These are phyloP conservation scores for Colletotrichum orbiculare DNA, from an alignment of 2,329 filamentous ascomycete species.

Conservation along the genomic window DNA sequence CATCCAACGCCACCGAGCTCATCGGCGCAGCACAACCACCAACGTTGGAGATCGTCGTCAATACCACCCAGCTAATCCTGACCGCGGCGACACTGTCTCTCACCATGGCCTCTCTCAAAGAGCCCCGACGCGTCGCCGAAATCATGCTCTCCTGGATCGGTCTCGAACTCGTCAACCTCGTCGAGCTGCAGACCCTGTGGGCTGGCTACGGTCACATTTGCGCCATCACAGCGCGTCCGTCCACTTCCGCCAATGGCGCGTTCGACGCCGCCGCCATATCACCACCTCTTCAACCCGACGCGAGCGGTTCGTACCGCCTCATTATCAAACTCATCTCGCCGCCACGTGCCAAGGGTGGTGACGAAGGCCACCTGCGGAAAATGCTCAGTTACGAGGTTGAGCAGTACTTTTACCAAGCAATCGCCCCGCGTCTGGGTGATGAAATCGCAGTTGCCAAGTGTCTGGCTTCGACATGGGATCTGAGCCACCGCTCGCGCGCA, in stretches of 20 bases:
- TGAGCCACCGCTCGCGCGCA: conserved; percentile 40
- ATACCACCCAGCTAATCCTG: background rate
- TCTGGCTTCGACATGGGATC: conserved; percentile 54
- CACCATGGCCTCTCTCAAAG: conserved; percentile 26
- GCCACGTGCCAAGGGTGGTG: conserved; percentile 49
- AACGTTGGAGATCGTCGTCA: background rate
- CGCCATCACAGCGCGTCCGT: conserved; percentile 57
- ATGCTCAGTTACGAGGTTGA: conserved; percentile 75
- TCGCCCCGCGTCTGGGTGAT: conserved; percentile 61
- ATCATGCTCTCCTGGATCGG: conserved; percentile 52
- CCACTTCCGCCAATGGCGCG: background rate
- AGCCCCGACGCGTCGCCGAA: conserved; percentile 49
- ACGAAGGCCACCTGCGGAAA: conserved; percentile 74
- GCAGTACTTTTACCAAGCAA: conserved; percentile 70
- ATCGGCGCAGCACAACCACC: background rate
- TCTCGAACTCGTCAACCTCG: conserved; percentile 52
- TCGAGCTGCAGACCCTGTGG: conserved; percentile 58
- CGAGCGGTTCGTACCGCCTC: conserved; percentile 48
- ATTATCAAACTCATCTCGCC: conserved; percentile 72
- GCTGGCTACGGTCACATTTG: conserved; percentile 68
- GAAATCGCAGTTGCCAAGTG: conserved; percentile 62
- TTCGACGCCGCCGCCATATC: conserved; percentile 18
- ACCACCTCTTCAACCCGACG: conserved; percentile 33
- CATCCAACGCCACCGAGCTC: conserved; percentile 29
- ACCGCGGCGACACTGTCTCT: background rate